phyloP scores from a whole-genome alignment of 768 basidiomycete species.

The Kwoniella dejecticola region DNA sequence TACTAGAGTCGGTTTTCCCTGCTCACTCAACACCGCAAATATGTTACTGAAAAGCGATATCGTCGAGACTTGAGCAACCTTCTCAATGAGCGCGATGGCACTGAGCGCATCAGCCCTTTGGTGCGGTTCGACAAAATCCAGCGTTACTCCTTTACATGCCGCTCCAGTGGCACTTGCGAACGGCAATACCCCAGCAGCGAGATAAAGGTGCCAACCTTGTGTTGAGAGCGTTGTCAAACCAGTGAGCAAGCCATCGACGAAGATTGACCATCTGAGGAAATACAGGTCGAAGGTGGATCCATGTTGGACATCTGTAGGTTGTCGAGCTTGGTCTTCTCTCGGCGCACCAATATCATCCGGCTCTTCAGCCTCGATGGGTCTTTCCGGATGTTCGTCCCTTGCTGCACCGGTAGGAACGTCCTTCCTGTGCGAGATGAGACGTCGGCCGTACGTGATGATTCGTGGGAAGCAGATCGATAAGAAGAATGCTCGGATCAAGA shows the following conservation, averaged over 20 bases:
- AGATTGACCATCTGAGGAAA: slow-evolving; percentile 49
- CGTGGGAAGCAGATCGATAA: slow-evolving; percentile 39
- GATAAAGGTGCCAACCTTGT: slow-evolving; percentile 46
- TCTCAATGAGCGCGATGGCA: slow-evolving; percentile 51
- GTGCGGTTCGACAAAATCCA: slow-evolving; percentile 49
- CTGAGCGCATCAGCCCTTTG: slow-evolving; percentile 50
- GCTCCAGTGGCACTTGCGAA: slow-evolving; percentile 53
- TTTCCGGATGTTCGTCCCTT: slow-evolving; percentile 24
- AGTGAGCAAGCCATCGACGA: slow-evolving; percentile 51
- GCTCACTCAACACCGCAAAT: slow-evolving; percentile 39
- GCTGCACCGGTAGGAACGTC: slow-evolving; percentile 9
- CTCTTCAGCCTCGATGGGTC: slow-evolving; percentile 25
- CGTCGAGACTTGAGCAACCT: slow-evolving; percentile 42
- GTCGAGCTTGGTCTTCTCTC: slow-evolving; percentile 16
- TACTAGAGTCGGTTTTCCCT: slow-evolving; percentile 35
- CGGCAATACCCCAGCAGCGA: slow-evolving; percentile 51
- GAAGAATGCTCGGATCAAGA: slow-evolving; percentile 46
- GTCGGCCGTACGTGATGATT: slow-evolving; percentile 40
- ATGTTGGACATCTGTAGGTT: slow-evolving; percentile 36
- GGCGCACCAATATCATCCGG: slow-evolving; percentile 27
- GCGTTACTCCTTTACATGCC: slow-evolving; percentile 51
- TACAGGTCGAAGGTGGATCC: slow-evolving; percentile 50
- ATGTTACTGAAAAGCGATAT: slow-evolving; percentile 37
- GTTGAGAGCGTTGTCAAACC: slow-evolving; percentile 28
- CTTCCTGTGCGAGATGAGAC: slow-evolving; percentile 11